Base-by-base conservation (phyloP, 2,329 filamentous ascomycete genomes). In the Diaporthe humulicola region DNA sequence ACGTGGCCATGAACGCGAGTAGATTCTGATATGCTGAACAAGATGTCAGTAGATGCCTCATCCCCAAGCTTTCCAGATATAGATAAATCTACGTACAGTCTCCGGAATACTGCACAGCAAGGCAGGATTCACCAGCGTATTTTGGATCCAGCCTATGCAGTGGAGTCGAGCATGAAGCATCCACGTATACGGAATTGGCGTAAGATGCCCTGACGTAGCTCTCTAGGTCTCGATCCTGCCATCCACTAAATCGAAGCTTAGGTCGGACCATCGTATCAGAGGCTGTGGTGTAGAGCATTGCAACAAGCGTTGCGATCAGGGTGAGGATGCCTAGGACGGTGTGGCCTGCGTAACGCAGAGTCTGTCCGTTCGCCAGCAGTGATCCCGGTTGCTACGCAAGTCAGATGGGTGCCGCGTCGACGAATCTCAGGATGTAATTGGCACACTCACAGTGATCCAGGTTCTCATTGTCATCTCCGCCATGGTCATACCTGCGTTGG, bases 401-500 rank as follows among this genome's bases (percentile, higher is more conserved):
- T 58, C 33, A 52, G 48, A 61, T 14, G 12, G 42, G 2, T 28
- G 52, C 25, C 67, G 28, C 66, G 52, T 30, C 28, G 19, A n/a
- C 14, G 15, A 2, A 25, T 30, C 3, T 7, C 10, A 17, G 2
- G 19, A 9, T 9, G 8, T 15, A 25, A 50, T 56, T 12, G 56
- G 4, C 7, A 80, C 82, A 80, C 82, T 77, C 48, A 84, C 83
- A 61, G 92, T 90, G 28, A 93, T 89, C 94, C 94, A 96, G 57
- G 89, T 89, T 61, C 94, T 88, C 93, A 96, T 95, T 22, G 89
- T 92, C 85, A 96, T 90, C 79, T 96, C 94, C 0, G 94, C 92
- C 22, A 96, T 87, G 0, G 91, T 94, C 74, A 96, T 89, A 2
- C 94, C 94, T 0, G 90, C 89, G 12, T 87, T 85, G 71, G 87